Evolutionary conservation across 495 filamentous ascomycete species (phyloP).

Genomic region (Trichoderma orchidacearum): DNA sequence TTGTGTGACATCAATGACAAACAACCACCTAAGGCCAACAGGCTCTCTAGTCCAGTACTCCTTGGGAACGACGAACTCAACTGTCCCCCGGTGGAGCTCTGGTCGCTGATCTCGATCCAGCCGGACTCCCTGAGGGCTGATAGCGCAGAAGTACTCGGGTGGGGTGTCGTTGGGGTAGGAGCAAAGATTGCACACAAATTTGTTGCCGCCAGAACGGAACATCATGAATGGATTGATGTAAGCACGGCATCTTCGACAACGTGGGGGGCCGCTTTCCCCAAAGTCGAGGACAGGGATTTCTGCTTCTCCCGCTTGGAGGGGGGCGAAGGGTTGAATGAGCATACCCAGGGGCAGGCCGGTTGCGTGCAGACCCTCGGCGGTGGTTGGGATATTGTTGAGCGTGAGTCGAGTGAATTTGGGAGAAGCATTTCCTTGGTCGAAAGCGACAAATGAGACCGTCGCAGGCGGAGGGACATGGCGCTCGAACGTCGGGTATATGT

Average conservation of each 20-base stretch:
- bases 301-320: constrained; percentile 70
- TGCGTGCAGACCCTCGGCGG: constrained; percentile 60
- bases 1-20: constrained; percentile 84
- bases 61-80: constrained; percentile 92
- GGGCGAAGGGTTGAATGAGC: constrained; percentile 77
- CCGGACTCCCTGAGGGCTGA: constrained; percentile 74
- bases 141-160: constrained; percentile 82
- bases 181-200: constrained; percentile 98
- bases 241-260: constrained; percentile 84
- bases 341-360: constrained; percentile 81
- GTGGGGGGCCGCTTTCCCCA: constrained; percentile 78
- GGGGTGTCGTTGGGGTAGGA: constrained; percentile 92
- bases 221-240: constrained; percentile 99
- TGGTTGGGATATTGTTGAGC: constrained; percentile 80
- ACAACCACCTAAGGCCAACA: constrained; percentile 73
- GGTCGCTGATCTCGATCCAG: constrained; percentile 83
- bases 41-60: constrained; percentile 98
- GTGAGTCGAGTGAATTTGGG: constrained; percentile 88
- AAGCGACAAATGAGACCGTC: constrained; percentile 77
- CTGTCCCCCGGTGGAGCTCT: constrained; percentile 79
- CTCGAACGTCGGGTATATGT: constrained; percentile 91
- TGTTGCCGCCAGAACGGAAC: constrained; percentile 85
- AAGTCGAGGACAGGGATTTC: constrained; percentile 91
- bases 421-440: constrained; percentile 92
- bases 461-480: constrained; percentile 81